Base-by-base conservation (phyloP, 164 flowering plant species). In the Umbellularia californica region DNA sequence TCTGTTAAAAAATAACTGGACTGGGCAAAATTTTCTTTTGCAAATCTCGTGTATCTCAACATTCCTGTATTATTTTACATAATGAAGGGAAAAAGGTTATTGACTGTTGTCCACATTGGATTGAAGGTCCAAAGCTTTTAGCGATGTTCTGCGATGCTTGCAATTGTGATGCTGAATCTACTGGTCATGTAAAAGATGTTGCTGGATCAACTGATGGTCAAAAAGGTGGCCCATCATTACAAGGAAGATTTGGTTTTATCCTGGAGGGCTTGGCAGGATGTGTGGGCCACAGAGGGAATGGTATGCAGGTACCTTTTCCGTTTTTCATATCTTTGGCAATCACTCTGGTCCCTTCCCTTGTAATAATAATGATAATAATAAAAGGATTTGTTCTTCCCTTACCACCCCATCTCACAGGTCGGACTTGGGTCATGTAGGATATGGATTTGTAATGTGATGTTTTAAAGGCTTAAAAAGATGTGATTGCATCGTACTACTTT, bases 241-340 rank as follows among this genome's bases (percentile, higher is more conserved):
- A 77, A 75, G 83, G 68, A 60, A 15, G 25, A 66, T 84, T 84
- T 51, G 77, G 60, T 68, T 50, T 62, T 58, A 85, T 92, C 55
- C 84, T 95, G 70, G 86, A 86, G 35, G 90, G 97, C 72, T 87
- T 95, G 82, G 94, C 89, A 67, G 92, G 87, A 52, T 93, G 97
- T 76, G 5, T 92, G n/a, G 58, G 85, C 70, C 84, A 87, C 82
- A 68, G 60, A 70, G 93, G 90, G 71, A 80, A 75, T 82, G 76
- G 83, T 80, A 66, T 78, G 68, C 80, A 85, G 90, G 99, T 95
- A 79, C 19, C 28, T 22, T 5, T 51, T 66, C 69, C 14, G 20
- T 20, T 30, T 20, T 13, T 19, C 60, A 55, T 55, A 17, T 55
- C 7, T 55, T 15, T 55, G 60, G 47, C 47, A 0, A 41, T 9